Percentiles rank a stretch among this genome's conserved stretches.
phyloP scores from a whole-genome alignment of 108 stramenopile species.

The Conticribra guillardii region DNA sequence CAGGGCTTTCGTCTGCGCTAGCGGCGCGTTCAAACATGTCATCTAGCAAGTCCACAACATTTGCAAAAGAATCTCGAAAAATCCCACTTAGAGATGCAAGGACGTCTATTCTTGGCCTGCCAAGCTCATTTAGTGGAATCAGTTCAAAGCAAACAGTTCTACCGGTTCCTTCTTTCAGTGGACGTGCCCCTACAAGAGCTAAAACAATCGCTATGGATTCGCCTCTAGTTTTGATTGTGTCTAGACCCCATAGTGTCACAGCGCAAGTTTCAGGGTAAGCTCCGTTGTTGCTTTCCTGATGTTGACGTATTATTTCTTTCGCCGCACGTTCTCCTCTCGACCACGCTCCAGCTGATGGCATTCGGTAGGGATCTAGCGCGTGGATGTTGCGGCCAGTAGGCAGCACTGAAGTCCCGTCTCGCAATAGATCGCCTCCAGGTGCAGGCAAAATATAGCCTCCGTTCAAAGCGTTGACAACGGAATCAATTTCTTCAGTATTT shows the following conservation, averaged over 20 bases:
- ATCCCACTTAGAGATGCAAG: constrained; percentile 84
- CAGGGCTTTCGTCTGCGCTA: constrained; percentile 60
- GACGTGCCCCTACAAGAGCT: constrained; percentile 80
- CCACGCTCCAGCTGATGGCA: constrained; percentile 86
- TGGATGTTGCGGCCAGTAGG: constrained; percentile 88
- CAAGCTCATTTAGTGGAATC: constrained; percentile 77
- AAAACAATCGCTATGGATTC: constrained; percentile 89
- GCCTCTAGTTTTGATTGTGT: constrained; percentile 84
- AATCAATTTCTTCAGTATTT: constrained; percentile 77
- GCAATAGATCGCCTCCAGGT: constrained; percentile 80
- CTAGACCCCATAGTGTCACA: constrained; percentile 86
- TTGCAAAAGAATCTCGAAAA: constrained; percentile 89
- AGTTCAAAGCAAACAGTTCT: constrained; percentile 80
- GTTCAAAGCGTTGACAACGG: constrained; percentile 61
- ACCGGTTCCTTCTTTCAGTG: constrained; percentile 82
- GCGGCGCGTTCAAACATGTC: constrained; percentile 84
- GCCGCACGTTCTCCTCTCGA: constrained; percentile 71
- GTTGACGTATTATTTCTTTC: constrained; percentile 77
- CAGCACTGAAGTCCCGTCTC: constrained; percentile 79
- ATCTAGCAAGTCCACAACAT: constrained; percentile 85
- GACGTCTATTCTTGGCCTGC: constrained; percentile 79
- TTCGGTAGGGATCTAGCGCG: constrained; percentile 86
- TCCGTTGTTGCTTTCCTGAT: constrained; percentile 61
- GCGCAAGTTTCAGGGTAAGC: constrained; percentile 80
- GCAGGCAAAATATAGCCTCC: constrained; percentile 77